Percentiles rank a stretch among this genome's conserved stretches.
phyloP scores from a whole-genome alignment of 1,284 basidiomycete species.

The Heterobasidion irregulare region DNA sequence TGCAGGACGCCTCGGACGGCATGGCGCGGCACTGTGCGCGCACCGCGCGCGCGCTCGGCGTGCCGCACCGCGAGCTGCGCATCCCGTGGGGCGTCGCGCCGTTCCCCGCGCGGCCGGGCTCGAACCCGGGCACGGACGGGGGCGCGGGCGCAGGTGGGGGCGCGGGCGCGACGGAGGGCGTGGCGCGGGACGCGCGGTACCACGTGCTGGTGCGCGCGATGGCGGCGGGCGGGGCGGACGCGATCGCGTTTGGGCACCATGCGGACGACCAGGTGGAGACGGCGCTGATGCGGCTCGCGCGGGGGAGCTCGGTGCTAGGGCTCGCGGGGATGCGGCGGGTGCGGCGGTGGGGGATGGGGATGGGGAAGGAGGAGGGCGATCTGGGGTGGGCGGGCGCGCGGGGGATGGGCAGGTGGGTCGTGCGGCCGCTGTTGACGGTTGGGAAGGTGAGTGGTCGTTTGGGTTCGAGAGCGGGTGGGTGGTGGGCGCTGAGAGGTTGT shows the following conservation, averaged over 20 bases:
- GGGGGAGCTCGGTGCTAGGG: conserved; percentile 44
- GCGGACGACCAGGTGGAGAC: conserved; percentile 78
- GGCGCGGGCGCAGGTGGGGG: conserved; percentile 2
- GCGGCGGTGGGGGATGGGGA: conserved; percentile 73
- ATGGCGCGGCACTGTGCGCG: conserved; percentile 45
- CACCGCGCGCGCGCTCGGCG: conserved; percentile 34
- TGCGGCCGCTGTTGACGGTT: conserved; percentile 59
- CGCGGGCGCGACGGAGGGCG: conserved; percentile 35
- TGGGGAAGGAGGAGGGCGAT: conserved; percentile 18
- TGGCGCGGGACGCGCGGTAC: conserved; percentile 53
- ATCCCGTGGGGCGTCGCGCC: conserved; percentile 50
- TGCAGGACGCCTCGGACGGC: conserved; percentile 44
- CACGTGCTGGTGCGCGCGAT: conserved; percentile 44
- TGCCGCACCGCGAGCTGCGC: conserved; percentile 34
- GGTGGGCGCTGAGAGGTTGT: not conserved
- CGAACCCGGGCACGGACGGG: conserved; percentile 12
- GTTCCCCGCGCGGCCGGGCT: conserved; percentile 31
- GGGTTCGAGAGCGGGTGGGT: not conserved
- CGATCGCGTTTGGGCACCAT: conserved; percentile 65
- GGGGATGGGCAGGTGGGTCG: conserved; percentile 59
- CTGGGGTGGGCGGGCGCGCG: conserved; percentile 36
- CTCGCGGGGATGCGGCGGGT: conserved; percentile 55
- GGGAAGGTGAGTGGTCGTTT: conserved; percentile 44
- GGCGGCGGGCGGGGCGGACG: conserved; percentile 24
- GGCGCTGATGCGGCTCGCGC: conserved; percentile 55